Evolutionary conservation across 2,329 filamentous ascomycete genomes (phyloP).

Genomic region (Penicillium sp.): DNA sequence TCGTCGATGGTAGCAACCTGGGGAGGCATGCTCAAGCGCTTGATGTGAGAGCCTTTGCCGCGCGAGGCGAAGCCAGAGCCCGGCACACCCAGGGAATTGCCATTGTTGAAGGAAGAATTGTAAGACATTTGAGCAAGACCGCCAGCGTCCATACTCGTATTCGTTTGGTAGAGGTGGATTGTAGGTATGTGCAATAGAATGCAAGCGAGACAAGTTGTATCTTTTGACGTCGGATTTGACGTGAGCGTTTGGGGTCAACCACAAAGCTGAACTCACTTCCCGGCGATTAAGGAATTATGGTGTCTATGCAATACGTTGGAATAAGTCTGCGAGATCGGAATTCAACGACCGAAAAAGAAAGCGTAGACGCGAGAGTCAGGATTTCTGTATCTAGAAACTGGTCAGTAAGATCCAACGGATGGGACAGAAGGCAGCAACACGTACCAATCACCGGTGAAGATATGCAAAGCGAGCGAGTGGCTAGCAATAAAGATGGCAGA

Average conservation of each 20-base stretch:
- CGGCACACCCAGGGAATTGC: constrained; percentile 70
- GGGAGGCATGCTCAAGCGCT: constrained; percentile 79
- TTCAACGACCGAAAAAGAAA: constrained; percentile 6
- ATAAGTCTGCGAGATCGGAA: constrained; percentile 8
- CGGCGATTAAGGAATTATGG: constrained; percentile 36
- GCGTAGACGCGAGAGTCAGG: constrained; percentile 7
- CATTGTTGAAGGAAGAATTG: constrained; percentile 69
- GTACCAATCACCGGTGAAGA: constrained; percentile 22
- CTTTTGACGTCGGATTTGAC: constrained; percentile 14
- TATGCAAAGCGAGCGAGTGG: constrained; percentile 26
- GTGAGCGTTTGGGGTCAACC: constrained; percentile 30
- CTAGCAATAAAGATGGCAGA: constrained; percentile 17
- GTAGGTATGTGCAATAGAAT: constrained; percentile 33
- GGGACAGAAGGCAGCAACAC: constrained; percentile 7
- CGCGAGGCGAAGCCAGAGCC: constrained; percentile 81
- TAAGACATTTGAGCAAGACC: constrained; percentile 99
- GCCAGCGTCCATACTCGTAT: constrained; percentile 77
- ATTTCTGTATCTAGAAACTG: constrained; percentile 11
- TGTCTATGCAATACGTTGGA: constrained; percentile 21
- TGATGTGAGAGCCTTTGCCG: constrained; percentile 80
- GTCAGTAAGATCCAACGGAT: constrained; percentile 3
- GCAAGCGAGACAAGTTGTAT: constrained; percentile 11
- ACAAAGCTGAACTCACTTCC: constrained; percentile 25
- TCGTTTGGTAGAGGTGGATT: constrained; percentile 27
- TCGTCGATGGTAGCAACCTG: constrained; percentile 68